Evolutionary conservation across 805 yeast genomes (phyloP), one percentile per base, ranked within the genome.

Genomic region (Saccharomycopsis schoenii): DNA sequence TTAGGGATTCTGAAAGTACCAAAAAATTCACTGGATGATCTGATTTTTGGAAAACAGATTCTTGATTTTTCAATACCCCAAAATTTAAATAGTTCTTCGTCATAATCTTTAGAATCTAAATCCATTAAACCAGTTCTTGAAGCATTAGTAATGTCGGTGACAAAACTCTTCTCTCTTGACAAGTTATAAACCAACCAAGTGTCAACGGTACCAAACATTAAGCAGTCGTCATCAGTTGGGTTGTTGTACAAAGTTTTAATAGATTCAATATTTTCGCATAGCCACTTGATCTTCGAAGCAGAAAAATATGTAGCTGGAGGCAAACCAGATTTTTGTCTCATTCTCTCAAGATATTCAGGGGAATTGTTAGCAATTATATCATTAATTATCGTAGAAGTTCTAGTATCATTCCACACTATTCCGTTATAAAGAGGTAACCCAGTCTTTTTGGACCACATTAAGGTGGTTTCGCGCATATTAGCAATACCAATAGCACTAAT

Each of bases 341-440:
- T 77, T 60, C 77, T 77, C 54, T 80, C 82, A 65, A 88, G 80
- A 57, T 77, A 78, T 39, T 80, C 84, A 54, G 77, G 78, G 29
- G 84, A 77, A 29, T 81, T 78, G 66, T 77, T 77, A 61, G 77
- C 75, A 67, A 80, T 80, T 70, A 86, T 77, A 65, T 83, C 81
- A 64, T 81, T 81, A 59, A 90, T 91, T 57, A 88, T 80, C 19
- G 78, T 83, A 10, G 88, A 75, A 50, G 96, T 93, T 70, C 98
- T 82, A 50, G 96, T 88, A 74, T 92, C 98, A 64, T 93, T 89
- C 98, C 98, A 92, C 42, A 92, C 96, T 71, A 92, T 89, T 69
- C 97, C 97, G 71, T 88, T 86, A 70, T 85, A 81, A 60, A 90
- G 80, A 3, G 97, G 96, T 66, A 77, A 75, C 50, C 97, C 97